phyloP scores from a whole-genome alignment of 345 rosid species.

The Linum usitatissimum region DNA sequence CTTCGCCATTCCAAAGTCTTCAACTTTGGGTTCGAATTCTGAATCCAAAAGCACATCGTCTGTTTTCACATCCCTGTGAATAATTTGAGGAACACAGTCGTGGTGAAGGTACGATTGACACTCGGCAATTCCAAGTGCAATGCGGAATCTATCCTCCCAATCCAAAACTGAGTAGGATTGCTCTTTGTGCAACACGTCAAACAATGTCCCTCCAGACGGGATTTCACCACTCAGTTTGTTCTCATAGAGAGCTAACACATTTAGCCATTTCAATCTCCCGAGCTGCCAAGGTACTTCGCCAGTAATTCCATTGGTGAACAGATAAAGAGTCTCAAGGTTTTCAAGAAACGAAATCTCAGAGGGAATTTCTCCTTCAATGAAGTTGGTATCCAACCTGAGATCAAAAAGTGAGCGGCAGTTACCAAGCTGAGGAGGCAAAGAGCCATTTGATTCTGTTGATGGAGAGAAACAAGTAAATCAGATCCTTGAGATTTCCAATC shows the following conservation, averaged over 20 bases:
- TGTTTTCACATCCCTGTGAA: slow-evolving; percentile 31
- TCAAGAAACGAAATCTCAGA: slow-evolving; percentile 19
- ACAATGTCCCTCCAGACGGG: slow-evolving; percentile 26
- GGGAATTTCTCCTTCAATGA: slow-evolving; percentile 23
- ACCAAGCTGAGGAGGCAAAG: slow-evolving; percentile 30
- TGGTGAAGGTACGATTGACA: slow-evolving; percentile 35
- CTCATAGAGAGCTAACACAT: slow-evolving; percentile 19
- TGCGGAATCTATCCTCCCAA: slow-evolving; percentile 23
- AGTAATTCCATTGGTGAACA: slow-evolving; percentile 21
- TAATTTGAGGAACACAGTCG: slow-evolving; percentile 33
- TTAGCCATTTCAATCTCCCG: slow-evolving; percentile 14
- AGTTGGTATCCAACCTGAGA: slow-evolving; percentile 25
- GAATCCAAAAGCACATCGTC: slow-evolving; percentile 29
- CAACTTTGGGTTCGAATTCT: slow-evolving; percentile 30
- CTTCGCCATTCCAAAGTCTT: slow-evolving; percentile 32
- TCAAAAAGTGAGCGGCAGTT: slow-evolving; percentile 30
- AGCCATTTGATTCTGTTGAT: slow-evolving; percentile 24
- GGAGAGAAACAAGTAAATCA: slow-evolving; percentile 16
- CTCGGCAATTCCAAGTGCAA: slow-evolving; percentile 29
- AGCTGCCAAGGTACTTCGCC: slow-evolving; percentile 25
- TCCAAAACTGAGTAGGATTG: slow-evolving; percentile 18
- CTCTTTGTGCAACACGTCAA: slow-evolving; percentile 17
- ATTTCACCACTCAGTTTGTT: slow-evolving; percentile 30
- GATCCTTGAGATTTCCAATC: slow-evolving; percentile 20
- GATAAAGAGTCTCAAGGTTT: slow-evolving; percentile 22